Evolutionary conservation across 192 early-diverging fungal genomes (phyloP).

Genomic region (Dissophora ornata): DNA sequence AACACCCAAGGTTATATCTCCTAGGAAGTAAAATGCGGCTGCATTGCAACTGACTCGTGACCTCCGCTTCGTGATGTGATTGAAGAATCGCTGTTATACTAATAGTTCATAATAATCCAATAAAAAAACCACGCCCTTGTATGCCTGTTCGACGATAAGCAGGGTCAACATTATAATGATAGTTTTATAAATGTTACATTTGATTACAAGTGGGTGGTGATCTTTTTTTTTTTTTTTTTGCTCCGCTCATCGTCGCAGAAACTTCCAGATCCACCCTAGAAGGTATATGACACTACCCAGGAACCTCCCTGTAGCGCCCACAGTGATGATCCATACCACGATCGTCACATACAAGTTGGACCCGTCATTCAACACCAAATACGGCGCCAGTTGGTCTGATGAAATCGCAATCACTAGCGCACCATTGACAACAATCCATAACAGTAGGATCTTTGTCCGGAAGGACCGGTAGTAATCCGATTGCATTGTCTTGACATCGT

Average conservation of each 20-base stretch:
- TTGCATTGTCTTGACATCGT: slow-evolving; percentile 49
- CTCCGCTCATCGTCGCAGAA: slow-evolving; percentile 2
- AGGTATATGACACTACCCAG: slow-evolving; percentile 40
- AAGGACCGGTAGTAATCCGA: slow-evolving; percentile 48
- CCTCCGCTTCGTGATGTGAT: not conserved
- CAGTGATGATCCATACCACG: slow-evolving; percentile 43
- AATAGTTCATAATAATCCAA: too few relatives aligned
- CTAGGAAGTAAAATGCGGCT: slow-evolving; percentile 2
- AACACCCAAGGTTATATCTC: slow-evolving; percentile 15
- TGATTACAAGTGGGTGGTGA: not conserved
- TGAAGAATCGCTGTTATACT: too few relatives aligned
- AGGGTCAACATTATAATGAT: too few relatives aligned
- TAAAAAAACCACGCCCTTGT: too few relatives aligned
- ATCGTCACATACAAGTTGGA: slow-evolving; percentile 51
- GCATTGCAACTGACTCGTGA: not conserved
- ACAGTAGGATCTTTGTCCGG: slow-evolving; percentile 33
- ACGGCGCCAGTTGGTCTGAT: slow-evolving; percentile 39
- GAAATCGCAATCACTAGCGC: slow-evolving; percentile 52
- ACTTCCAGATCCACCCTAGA: slow-evolving; percentile 40
- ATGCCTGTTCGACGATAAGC: too few relatives aligned
- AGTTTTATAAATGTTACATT: not conserved
- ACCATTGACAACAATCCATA: slow-evolving; percentile 49
- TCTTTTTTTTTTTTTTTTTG: not conserved
- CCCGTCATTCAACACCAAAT: slow-evolving; percentile 31
- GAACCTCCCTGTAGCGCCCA: slow-evolving; percentile 47